Percentiles rank a stretch among this genome's conserved stretches.
Evolutionary conservation across 305 asterid species (phyloP).

Genomic region (Solanum hybrid): DNA sequence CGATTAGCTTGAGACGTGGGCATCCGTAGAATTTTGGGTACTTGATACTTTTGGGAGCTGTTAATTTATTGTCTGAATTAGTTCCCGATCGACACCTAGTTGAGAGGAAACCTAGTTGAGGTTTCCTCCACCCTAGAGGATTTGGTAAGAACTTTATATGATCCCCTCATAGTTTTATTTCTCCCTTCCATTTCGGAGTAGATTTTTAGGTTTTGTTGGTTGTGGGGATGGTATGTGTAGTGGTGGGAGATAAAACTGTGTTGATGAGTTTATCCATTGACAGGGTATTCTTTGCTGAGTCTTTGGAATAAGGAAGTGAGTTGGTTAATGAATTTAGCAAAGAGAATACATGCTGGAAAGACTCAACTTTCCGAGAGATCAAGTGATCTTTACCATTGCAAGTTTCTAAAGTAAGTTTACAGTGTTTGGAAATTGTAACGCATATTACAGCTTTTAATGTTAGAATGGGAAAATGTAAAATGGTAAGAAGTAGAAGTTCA

Average conservation of each 20-base stretch:
- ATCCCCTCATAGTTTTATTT: not conserved
- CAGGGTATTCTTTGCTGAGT: not conserved
- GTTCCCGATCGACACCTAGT: not conserved
- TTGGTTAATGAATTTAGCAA: not conserved
- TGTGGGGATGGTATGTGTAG: not conserved
- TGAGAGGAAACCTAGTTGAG: not conserved
- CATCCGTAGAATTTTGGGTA: not conserved
- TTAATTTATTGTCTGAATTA: not conserved
- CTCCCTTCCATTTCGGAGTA: not conserved
- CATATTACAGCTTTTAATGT: not conserved
- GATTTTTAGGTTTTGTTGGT: not conserved
- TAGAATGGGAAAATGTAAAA: not conserved
- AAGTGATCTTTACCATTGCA: not conserved
- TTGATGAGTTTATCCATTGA: not conserved
- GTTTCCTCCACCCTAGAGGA: not conserved
- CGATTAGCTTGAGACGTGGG: not conserved
- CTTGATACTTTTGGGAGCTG: not conserved
- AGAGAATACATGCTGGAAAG: not conserved
- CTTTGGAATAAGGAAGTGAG: not conserved
- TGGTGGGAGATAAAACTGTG: not conserved
- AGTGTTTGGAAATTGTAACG: not conserved
- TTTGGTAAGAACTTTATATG: not conserved
- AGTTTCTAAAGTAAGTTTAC: not conserved
- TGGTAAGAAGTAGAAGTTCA: not conserved
- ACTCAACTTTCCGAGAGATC: not conserved